Base-by-base conservation (phyloP, 768 basidiomycete species). In the Boletellus ananiceps region DNA sequence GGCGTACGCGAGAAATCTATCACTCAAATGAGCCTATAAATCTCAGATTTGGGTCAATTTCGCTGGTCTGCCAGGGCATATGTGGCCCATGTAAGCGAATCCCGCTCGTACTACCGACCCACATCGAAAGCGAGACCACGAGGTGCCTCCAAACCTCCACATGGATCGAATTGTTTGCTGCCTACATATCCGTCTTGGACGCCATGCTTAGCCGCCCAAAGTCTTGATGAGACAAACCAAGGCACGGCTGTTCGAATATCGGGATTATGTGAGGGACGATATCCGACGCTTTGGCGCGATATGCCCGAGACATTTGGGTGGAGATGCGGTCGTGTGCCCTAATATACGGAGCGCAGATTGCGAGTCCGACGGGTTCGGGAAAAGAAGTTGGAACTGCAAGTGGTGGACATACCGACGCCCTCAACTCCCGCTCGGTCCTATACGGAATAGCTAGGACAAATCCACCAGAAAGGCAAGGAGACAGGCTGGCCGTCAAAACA, bases 41-140 rank as follows among this genome's bases (percentile, higher is more conserved):
- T 65, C 62, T 68, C 42, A 68, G 67, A 67, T 66, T 63, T 34
- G 38, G 44, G 16, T 40, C 54, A 44, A 54, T 47, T 57, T 54
- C 50, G 46, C 42, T 25, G 38, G 29, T 40, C 29, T 40, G 45
- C 36, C 41, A 23, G 40, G 51, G 47, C 32, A 38, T 52, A 52
- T 50, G 52, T 44, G 48, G 47, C 60, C 60, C 61, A 57, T 60
- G 60, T 54, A 62, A 52, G 48, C 57, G 48, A 47, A 21, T 49
- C 31, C 52, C 43, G 43, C 42, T 11, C 29, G 29, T 40, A 29
- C 31, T 31, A 44, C n/a, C 32, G 43, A 34, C 14, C 39, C 47
- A 39, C 48, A 27, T 46, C 35, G 12, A n/a, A 31, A 40, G 18
- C 36, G 14, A 47, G 31, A 44, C 34, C 35, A 34, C n/a, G 9